Evolutionary conservation across 2,329 filamentous ascomycete species (phyloP).

Genomic region (Hymenoscyphus fraxineus): DNA sequence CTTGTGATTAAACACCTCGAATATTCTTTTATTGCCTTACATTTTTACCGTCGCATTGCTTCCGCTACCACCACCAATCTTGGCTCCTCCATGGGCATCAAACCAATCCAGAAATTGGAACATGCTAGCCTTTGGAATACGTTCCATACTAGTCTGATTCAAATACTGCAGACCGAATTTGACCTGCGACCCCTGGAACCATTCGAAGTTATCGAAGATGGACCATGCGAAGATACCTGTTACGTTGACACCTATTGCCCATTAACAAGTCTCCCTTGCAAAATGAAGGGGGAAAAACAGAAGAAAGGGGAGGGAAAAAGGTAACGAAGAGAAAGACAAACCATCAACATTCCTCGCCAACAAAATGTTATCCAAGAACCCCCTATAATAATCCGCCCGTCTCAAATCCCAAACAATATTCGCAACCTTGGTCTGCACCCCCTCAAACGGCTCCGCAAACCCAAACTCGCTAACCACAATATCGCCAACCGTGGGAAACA

Average conservation of each 20-base stretch:
- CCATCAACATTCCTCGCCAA: slow-evolving; percentile 70
- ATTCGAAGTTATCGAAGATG: slow-evolving; percentile 58
- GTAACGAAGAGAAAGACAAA: slow-evolving; percentile 9
- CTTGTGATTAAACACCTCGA: too few species aligned
- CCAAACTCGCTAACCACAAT: slow-evolving; percentile 31
- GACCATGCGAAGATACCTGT: slow-evolving; percentile 84
- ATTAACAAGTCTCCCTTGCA: too few species aligned
- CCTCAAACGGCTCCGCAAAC: slow-evolving; percentile 32
- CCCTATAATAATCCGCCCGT: slow-evolving; percentile 71
- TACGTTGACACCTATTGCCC: slow-evolving; percentile 58
- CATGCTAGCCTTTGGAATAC: slow-evolving; percentile 31
- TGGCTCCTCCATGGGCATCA: slow-evolving; percentile 22
- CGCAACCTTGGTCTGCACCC: slow-evolving; percentile 15
- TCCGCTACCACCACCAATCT: neutral
- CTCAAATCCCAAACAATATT: slow-evolving; percentile 72
- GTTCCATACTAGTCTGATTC: slow-evolving; percentile 37
- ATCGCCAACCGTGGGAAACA: slow-evolving; percentile 39
- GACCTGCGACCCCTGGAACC: slow-evolving; percentile 39
- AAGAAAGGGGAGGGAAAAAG: neutral
- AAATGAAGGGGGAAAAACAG: too few species aligned
- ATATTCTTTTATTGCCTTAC: neutral
- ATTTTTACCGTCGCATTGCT: neutral
- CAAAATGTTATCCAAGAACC: slow-evolving; percentile 61
- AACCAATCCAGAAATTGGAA: slow-evolving; percentile 32
- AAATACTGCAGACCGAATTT: slow-evolving; percentile 30